phyloP scores from a whole-genome alignment of 164 flowering plant species.

The Nelumbo lutea region DNA sequence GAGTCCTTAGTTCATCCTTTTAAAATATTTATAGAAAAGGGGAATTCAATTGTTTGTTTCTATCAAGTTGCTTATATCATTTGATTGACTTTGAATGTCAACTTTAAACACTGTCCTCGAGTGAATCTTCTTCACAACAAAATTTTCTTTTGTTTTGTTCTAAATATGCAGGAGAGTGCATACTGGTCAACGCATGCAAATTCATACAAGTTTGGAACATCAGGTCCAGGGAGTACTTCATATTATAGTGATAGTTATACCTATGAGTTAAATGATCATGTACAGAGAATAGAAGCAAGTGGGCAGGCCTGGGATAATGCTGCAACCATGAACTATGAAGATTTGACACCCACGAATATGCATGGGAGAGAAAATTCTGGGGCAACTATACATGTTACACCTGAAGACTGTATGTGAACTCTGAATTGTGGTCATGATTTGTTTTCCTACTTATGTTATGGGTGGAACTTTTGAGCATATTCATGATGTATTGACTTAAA shows the following conservation, averaged over 20 bases:
- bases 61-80: no score
- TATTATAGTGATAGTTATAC: constrained; percentile 41
- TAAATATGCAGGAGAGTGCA: constrained; percentile 47
- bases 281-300: constrained; percentile 32
- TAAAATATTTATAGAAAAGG: neutral
- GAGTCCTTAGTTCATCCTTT: neutral
- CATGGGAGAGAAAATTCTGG: constrained; percentile 34
- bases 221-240: constrained; percentile 45
- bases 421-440: constrained; percentile 6
- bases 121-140: neutral
- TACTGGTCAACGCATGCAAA: constrained; percentile 48
- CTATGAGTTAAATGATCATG: constrained; percentile 37
- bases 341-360: constrained; percentile 26
- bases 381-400: constrained; percentile 24
- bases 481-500: no score
- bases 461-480: no score
- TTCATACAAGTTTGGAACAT: constrained; percentile 53
- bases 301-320: constrained; percentile 41
- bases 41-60: no score
- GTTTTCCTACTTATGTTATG: neutral
- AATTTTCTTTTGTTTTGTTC: constrained; percentile 1
- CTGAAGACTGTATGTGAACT: constrained; percentile 52
- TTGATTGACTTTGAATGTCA: no score
- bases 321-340: constrained; percentile 29
- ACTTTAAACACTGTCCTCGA: neutral